Conservation (phyloP, 495 filamentous ascomycete genomes). For the Neurospora terricola region DNA sequence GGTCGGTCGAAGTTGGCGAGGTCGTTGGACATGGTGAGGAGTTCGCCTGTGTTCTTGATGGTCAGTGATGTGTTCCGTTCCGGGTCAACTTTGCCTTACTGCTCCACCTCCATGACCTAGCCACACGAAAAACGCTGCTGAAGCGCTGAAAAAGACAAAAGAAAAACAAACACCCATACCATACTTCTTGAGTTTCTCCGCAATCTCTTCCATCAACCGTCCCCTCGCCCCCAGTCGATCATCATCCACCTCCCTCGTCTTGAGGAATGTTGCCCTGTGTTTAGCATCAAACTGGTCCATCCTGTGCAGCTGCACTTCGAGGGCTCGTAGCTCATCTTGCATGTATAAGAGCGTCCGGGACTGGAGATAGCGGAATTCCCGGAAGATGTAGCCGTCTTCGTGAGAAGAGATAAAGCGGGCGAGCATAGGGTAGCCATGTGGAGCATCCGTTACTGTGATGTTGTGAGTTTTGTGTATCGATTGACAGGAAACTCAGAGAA, state of each 20-base stretch:
- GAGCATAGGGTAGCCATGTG: not conserved
- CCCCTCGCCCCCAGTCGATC: not conserved
- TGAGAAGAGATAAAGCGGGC: not conserved
- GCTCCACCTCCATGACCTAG: not conserved
- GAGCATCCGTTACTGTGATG: not conserved
- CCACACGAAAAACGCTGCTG: not conserved
- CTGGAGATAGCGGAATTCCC: not conserved
- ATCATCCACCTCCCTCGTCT: not conserved
- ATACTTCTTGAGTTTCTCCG: not conserved
- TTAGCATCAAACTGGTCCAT: not conserved
- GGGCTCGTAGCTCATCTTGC: not conserved
- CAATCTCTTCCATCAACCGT: not conserved
- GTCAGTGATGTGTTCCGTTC: not conserved
- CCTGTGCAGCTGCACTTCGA: not conserved
- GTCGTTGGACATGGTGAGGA: not conserved
- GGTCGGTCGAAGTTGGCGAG: not conserved
- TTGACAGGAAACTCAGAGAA: not conserved
- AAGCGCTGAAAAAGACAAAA: not conserved
- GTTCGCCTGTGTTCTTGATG: not conserved
- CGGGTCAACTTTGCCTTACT: not conserved
- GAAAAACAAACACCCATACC: not conserved
- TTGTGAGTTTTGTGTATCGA: not conserved
- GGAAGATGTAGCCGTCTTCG: not conserved
- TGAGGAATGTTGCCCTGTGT: not conserved
- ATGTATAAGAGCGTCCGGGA: not conserved